phyloP scores from a whole-genome alignment of 805 yeast species.

The Saturnispora bothae region DNA sequence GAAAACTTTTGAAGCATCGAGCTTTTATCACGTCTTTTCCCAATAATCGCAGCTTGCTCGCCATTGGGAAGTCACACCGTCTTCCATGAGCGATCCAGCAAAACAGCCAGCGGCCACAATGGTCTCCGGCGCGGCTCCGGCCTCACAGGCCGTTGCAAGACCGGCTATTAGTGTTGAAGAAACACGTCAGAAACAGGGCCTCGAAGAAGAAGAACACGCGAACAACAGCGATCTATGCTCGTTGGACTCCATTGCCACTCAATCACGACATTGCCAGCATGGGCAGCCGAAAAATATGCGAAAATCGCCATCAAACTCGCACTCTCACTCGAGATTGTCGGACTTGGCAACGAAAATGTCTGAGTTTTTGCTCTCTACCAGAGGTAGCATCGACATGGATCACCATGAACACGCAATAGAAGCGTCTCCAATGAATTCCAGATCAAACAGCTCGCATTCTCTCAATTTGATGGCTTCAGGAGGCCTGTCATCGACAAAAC shows the following conservation, averaged over 20 bases:
- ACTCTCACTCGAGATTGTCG: conserved; percentile 19
- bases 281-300: background rate
- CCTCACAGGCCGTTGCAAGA: background rate
- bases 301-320: background rate
- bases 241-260: conserved; percentile 3
- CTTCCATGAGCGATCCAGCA: no score
- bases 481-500: background rate
- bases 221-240: background rate
- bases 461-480: conserved; percentile 17
- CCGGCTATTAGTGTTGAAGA: background rate
- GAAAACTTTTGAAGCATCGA: no score
- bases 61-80: no score
- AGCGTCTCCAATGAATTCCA: conserved; percentile 15
- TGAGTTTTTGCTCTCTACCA: conserved; percentile 17
- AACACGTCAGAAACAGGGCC: background rate
- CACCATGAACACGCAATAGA: conserved; percentile 7
- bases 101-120: no score
- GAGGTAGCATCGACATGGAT: conserved; percentile 12
- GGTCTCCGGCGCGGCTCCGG: background rate
- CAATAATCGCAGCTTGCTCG: no score
- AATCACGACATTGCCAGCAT: background rate
- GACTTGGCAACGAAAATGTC: conserved; percentile 24
- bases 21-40: no score
- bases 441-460: conserved; percentile 20
- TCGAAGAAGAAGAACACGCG: background rate